These are phyloP conservation scores for Copromyces sp. DNA, from an alignment of 495 filamentous ascomycete species.

Conservation along the genomic window DNA sequence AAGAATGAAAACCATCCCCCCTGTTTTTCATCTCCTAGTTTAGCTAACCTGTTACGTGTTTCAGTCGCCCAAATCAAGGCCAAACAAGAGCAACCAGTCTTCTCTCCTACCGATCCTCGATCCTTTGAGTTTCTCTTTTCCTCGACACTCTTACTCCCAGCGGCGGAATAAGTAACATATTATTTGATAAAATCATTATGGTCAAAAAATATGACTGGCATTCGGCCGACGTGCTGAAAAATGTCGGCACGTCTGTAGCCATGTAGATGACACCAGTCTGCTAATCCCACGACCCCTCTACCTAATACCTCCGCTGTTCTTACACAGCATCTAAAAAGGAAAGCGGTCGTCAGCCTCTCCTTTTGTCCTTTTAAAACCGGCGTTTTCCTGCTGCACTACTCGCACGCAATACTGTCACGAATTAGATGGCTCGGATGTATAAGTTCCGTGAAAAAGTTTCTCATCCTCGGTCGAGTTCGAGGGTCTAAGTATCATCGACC, in stretches of 20 bases:
- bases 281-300: neutral
- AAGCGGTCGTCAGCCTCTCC: neutral
- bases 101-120: constrained; percentile 54
- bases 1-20: constrained; percentile 20
- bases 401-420: neutral
- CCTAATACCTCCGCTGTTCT: neutral
- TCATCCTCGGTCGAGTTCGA: neutral
- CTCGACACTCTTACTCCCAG: constrained; percentile 47
- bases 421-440: neutral
- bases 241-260: neutral
- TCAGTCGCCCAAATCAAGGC: constrained; percentile 27
- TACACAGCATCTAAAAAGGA: neutral
- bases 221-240: neutral
- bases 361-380: neutral
- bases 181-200: neutral
- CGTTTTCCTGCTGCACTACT: neutral
- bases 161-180: constrained; percentile 5
- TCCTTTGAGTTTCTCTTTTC: constrained; percentile 59
- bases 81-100: constrained; percentile 37
- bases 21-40: neutral
- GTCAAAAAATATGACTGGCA: neutral
- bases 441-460: neutral
- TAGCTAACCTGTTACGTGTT: constrained; percentile 5
- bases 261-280: neutral
- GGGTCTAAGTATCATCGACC: neutral